Evolutionary conservation across 257 asterid species (phyloP).

Genomic region (Solanum virginianum): DNA sequence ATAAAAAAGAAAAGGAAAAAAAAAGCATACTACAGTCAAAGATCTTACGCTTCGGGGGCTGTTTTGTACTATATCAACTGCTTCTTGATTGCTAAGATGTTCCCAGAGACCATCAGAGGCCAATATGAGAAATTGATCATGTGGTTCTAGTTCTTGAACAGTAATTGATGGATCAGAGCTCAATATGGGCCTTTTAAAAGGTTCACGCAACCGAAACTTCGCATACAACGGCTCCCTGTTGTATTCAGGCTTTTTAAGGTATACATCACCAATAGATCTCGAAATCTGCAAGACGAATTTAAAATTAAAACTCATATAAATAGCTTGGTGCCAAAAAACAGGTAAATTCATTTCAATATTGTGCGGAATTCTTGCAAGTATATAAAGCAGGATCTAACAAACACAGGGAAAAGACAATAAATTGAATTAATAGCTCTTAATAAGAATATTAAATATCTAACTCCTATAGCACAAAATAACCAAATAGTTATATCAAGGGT

Average conservation of each 20-base stretch:
- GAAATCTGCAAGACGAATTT: constrained; percentile 24
- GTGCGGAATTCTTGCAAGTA: not conserved
- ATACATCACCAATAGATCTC: constrained; percentile 40
- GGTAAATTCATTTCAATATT: not conserved
- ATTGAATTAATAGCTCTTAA: not conserved
- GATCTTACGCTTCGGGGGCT: constrained; percentile 30
- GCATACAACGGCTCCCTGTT: constrained; percentile 36
- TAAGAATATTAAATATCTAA: not conserved
- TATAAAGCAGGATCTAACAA: not conserved
- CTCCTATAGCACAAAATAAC: not conserved
- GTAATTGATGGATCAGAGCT: constrained; percentile 13
- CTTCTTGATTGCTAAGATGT: constrained; percentile 42
- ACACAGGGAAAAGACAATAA: not conserved
- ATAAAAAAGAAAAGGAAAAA: not conserved
- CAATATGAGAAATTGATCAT: constrained; percentile 3
- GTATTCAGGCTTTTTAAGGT: constrained; percentile 41
- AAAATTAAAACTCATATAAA: not conserved
- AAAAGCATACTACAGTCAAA: not conserved
- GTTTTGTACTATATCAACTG: constrained; percentile 34
- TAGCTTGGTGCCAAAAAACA: not conserved
- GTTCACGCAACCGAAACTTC: constrained; percentile 34
- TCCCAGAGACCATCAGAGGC: constrained; percentile 26
- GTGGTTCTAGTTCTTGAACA: constrained; percentile 1
- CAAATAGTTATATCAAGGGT: not conserved
- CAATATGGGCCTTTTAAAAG: constrained; percentile 30